These are phyloP conservation scores for Lactarius tabidus DNA, from an alignment of 768 basidiomycete species.

Conservation along the genomic window DNA sequence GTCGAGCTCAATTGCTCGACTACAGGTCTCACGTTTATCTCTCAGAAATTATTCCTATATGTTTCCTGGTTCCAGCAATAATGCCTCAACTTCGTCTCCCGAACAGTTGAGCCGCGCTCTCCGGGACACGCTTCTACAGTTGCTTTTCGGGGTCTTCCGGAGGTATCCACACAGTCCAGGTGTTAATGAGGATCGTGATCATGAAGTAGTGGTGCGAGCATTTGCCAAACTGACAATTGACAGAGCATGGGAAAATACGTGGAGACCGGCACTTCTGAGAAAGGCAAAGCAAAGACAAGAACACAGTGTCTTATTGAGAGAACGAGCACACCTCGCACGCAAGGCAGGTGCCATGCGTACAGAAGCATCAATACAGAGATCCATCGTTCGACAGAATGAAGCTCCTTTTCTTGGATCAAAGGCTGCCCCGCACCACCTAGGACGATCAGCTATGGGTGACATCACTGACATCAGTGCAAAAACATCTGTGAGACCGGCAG, in stretches of 20 bases:
- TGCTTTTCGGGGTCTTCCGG: neutral
- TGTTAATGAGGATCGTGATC: conserved; percentile 43
- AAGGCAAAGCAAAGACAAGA: neutral
- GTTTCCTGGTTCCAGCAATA: neutral
- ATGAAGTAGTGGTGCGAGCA: neutral
- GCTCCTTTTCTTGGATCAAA: neutral
- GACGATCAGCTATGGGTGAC: neutral
- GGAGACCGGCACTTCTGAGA: neutral
- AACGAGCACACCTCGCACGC: neutral
- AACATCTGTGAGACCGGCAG: neutral
- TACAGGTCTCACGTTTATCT: neutral
- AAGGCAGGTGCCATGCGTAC: too few species aligned
- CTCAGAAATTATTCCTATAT: neutral
- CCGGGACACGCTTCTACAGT: too few species aligned
- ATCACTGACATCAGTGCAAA: neutral
- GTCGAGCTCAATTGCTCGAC: neutral
- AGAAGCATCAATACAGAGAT: neutral
- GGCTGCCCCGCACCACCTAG: neutral
- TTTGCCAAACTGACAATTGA: neutral
- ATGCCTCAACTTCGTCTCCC: neutral
- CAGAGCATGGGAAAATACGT: conserved; percentile 18
- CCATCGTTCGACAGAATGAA: neutral
- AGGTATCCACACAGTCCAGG: conserved; percentile 27
- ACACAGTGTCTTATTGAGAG: conserved; percentile 16
- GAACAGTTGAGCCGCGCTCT: neutral